Evolutionary conservation across 345 rosid genomes (phyloP), one percentile per base, ranked within the genome.

Genomic region (Arabidopsis arenosa): DNA sequence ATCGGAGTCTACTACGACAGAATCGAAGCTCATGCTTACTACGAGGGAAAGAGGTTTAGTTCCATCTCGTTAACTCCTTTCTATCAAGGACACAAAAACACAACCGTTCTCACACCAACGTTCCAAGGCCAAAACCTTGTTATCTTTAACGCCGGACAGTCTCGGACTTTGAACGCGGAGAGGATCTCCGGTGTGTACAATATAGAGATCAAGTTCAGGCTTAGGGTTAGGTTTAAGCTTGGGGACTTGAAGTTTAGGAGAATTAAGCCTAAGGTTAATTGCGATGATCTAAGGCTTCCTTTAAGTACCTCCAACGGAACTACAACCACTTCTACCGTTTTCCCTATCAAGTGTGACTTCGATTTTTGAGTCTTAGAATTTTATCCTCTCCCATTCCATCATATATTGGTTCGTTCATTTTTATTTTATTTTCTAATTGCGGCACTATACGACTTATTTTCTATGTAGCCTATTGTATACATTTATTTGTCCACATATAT

Each of bases 1-100:
- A 78, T 90, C 8, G 85, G 86, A 17, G 41, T 86, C 37, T 80
- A 84, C 82, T 89, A 86, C 47, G 85, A 85, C 21, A 71, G 81
- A 5, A 82, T 90, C 68, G 85, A 88, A 13, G 86, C 83, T 1
- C 81, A 77, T 60, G 83, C 87, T 13, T 81, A 70, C 58, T 88
- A 84, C 48, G 80, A 80, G 0, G 85, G 74, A 54, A 68, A 73
- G 23, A 70, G 95, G 60, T 73, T 93, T 35, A 53, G 60, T 9
- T 5, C 81, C n/a, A 41, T 14, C 8, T 4, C 33, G 12, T 60
- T 86, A 47, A 40, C 68, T 28, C 86, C 92, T 11, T 90, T 93
- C 63, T 93, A 87, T 35, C 95, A 93, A 68, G 98, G 96, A 18
- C 90, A 86, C 80, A 93, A 90, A 81, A 90, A 77, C 40, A 90